Evolutionary conservation across 257 asterid species (phyloP), one percentile per base, ranked within the genome.

Genomic region (Rauvolfia tetraphylla): DNA sequence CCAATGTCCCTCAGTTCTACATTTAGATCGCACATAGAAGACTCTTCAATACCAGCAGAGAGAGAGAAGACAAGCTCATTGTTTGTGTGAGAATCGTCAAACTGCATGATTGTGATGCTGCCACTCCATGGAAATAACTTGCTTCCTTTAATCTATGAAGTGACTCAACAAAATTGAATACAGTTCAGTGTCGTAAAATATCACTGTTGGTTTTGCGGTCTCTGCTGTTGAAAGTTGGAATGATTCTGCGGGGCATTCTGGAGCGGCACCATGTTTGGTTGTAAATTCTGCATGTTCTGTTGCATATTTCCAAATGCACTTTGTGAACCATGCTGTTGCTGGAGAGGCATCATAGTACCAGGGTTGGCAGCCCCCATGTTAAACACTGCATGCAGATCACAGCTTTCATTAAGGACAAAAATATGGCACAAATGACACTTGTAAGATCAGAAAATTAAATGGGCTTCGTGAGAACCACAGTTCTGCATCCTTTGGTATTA

Each of bases 161-260:
- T 39, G 31, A 46, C 38, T 2, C 66, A 49, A 75, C 25, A 20
- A 67, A 67, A 67, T 67, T 12, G 22, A 66, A 70, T 15, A 25
- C 39, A 27, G 33, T 46, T 25, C 20, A 23, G 7, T 12, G 11
- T 13, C 18, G 1, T n/a, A 41, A 23, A 51, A 20, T 31, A 65
- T 86, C 87, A 85, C 81, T 94, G 89, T 76, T 92, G 96, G 87
- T 89, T 93, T 80, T 90, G 98, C 20, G 93, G 90, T 80, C 98
- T 84, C 84, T 92, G 97, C 82, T 88, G 98, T 82, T 93, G 98
- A 81, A 89, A 92, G 87, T 86, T 90, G 67, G 93, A 88, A 76
- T 88, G 98, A 66, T 82, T 93, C 85, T 90, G 97, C 25, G 81
- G 79, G 3, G 87, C 72, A 83, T 88, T 92, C 80, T 91, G 98